A percentile compares a stretch with the other conserved stretches of the same genome.
phyloP scores from a whole-genome alignment of 192 early-diverging fungal species.

The Gonapodya sp. region DNA sequence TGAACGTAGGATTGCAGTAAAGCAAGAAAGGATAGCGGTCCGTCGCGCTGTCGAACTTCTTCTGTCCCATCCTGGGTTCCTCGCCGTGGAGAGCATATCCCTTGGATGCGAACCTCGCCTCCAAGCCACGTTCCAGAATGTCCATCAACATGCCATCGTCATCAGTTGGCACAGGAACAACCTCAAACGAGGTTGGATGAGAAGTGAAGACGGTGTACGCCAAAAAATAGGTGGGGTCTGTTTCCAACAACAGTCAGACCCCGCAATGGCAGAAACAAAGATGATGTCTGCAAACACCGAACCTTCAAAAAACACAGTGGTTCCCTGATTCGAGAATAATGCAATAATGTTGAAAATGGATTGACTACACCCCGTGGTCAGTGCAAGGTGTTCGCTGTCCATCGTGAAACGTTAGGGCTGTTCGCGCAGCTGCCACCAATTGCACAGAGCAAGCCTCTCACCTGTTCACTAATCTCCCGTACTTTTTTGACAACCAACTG shows the following conservation, averaged over 20 bases:
- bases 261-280: too few species aligned
- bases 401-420: not conserved
- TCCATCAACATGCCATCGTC: not conserved
- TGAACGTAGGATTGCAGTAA: slow-evolving; percentile 8
- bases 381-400: not conserved
- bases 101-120: not conserved
- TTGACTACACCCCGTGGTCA: not conserved
- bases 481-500: not conserved
- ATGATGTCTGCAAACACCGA: too few species aligned
- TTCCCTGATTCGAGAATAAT: not conserved
- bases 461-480: not conserved
- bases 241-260: too few species aligned
- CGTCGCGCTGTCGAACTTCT: not conserved
- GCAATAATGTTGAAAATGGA: slow-evolving; percentile 1
- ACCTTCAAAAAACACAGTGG: not conserved
- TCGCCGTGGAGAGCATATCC: not conserved
- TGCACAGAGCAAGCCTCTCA: not conserved
- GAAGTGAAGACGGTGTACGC: not conserved
- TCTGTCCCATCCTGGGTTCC: not conserved
- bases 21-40: slow-evolving; percentile 1
- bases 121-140: not conserved
- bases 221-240: slow-evolving; percentile 9
- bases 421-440: not conserved
- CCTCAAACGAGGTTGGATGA: not conserved
- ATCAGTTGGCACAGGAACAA: not conserved